phyloP scores from a whole-genome alignment of 305 asterid species.

The Euphrasia arctica region DNA sequence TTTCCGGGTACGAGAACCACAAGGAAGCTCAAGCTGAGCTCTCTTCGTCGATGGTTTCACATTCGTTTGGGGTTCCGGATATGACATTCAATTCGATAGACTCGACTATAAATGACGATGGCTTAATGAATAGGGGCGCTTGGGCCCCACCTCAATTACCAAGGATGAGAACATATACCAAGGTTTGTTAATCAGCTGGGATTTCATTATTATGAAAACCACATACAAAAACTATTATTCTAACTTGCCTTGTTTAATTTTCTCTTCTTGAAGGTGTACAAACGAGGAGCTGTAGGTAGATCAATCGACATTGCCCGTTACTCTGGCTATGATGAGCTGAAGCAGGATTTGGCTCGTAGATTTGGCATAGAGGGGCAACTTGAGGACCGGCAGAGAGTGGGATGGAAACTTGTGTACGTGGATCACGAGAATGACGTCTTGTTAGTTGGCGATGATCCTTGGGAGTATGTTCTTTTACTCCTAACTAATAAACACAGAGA shows the following conservation, averaged over 20 bases:
- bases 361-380: slow-evolving; percentile 97
- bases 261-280: slow-evolving; percentile 65
- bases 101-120: slow-evolving; percentile 63
- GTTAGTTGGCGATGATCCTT: slow-evolving; percentile 97
- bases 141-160: slow-evolving; percentile 93
- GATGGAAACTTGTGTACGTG: slow-evolving; percentile 94
- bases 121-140: slow-evolving; percentile 68
- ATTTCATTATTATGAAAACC: too few relatives aligned
- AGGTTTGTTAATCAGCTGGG: slow-evolving; percentile 42
- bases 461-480: slow-evolving; percentile 74
- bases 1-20: slow-evolving; percentile 44
- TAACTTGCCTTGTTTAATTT: slow-evolving; percentile 22
- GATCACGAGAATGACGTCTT: slow-evolving; percentile 95
- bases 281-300: slow-evolving; percentile 98
- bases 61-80: slow-evolving; percentile 92
- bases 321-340: slow-evolving; percentile 84
- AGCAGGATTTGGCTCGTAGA: slow-evolving; percentile 93
- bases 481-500: not conserved
- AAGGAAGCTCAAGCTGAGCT: slow-evolving; percentile 89
- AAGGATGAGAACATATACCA: slow-evolving; percentile 81
- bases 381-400: slow-evolving; percentile 89
- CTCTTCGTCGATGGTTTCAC: slow-evolving; percentile 90
- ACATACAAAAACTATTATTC: slow-evolving; percentile 6
- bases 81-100: slow-evolving; percentile 84
- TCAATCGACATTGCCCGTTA: slow-evolving; percentile 83